phyloP scores from a whole-genome alignment of 179 eudicot genomes.

The Amaranthus tricolor region DNA sequence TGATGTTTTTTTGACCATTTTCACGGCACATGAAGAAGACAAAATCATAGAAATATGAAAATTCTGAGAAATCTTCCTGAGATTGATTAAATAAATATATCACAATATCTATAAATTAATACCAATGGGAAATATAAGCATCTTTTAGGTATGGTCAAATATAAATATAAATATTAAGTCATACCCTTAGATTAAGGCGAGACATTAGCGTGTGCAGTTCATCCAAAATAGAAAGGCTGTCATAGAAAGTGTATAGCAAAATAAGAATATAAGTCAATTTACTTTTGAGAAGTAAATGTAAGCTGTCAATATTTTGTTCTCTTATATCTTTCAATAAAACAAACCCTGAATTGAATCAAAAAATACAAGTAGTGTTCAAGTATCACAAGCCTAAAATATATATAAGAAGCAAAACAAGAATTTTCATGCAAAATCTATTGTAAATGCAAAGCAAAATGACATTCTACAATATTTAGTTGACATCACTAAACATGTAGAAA shows the following conservation, averaged over 20 bases:
- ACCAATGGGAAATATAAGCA: not conserved
- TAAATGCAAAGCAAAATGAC: not conserved
- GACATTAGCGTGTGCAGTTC: conserved; percentile 64
- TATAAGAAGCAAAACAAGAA: not conserved
- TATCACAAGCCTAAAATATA: not conserved
- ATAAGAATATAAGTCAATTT: not conserved
- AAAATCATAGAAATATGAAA: conserved; percentile 79
- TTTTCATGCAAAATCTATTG: not conserved
- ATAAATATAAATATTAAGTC: conserved; percentile 12
- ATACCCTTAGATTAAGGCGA: conserved; percentile 53
- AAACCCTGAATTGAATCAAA: not conserved
- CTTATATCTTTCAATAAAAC: too few relatives aligned
- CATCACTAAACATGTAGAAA: not conserved
- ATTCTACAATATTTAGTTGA: not conserved
- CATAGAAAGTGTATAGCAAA: conserved; percentile 18
- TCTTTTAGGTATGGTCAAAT: not conserved
- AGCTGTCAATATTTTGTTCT: too few relatives aligned
- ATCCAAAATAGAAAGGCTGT: conserved; percentile 53
- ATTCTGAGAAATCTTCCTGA: conserved; percentile 69
- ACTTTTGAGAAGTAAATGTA: not conserved
- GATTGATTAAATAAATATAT: conserved; percentile 14
- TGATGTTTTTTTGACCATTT: conserved; percentile 79
- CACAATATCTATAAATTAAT: not conserved
- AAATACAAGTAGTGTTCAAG: not conserved
- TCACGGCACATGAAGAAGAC: conserved; percentile 83